Base-by-base conservation (phyloP, 768 basidiomycete species). In the Hydnum rufescens region DNA sequence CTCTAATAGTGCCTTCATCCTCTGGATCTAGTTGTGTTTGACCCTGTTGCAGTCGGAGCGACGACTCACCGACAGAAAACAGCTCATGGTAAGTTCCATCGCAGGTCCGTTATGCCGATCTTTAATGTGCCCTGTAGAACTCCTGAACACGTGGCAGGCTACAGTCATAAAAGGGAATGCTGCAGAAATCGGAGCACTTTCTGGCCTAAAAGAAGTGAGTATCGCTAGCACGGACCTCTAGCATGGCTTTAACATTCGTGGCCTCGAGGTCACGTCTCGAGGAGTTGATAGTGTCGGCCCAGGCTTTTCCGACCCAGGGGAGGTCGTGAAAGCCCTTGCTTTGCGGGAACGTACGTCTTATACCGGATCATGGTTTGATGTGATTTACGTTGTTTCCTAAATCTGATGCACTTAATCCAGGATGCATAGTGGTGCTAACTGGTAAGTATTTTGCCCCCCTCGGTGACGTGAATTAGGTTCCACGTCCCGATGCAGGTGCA, bases 151-250 rank as follows among this genome's bases (percentile, higher is more conserved):
- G 23, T 93, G 82, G 76, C 88, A 92, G 64, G 77, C 81, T 6
- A 80, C 82, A 18, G 82, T 93, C 22, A 90, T 96, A 65, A 96
- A 96, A 65, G 90, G 90, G 3, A 95, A 96, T 60, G 82, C 87
- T 0, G 85, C 75, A 16, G 92, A 96, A 66, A 77, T 96, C 22
- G 87, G 79, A 0, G 74, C 82, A 0, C 63, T 93, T 5, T 75
- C 78, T 2, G 73, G 79, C n/a, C 83, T 82, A 0, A 63, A 64
- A 13, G 92, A 92, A 70, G 89, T 83, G n/a, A 43, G n/a, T 42
- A 16, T 13, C 16, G 57, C 53, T 34, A 22, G 28, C 23, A 25
- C 18, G 51, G 39, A 4, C 25, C 22, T 22, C 36, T 5, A 54
- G 30, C 8, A 26, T 16, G 13, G 16, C 29, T 42, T 36, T 23